Evolutionary conservation across 2,329 filamentous ascomycete genomes (phyloP), one percentile per base, ranked within the genome.

Genomic region (Neocucurbitaria cava): DNA sequence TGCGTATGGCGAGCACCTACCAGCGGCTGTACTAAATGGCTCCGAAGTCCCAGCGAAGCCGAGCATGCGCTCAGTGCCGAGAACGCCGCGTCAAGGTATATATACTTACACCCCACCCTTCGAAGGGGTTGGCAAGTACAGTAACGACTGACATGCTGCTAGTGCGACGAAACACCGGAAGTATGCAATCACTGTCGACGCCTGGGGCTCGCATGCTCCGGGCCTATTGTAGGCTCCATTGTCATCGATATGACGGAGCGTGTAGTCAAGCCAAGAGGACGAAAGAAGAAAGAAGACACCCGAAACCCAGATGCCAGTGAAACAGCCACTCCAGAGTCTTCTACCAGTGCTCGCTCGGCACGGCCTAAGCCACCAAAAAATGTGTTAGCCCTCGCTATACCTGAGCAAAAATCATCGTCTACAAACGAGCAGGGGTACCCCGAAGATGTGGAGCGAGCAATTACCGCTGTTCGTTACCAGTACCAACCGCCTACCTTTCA

Each of bases 221-320:
- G 71, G 11, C 68, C 70, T 1, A 40, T 71, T 3, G 62, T 71
- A 21, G 70, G 69, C 46, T 71, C 69, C 17, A 66, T 73, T 28
- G 70, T 74, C 45, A 74, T 74, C 48, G 70, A 73, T 28, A 73
- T 73, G 70, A 73, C 70, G 0, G 66, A 72, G 21, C 67, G 65
- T 40, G 61, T 71, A 1, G 53, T 59, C 10, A 72, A 67, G 48
- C 69, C 69, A 10, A 62, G 63, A 45, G 55, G 48, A 20, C 58
- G 65, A 8, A 70, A 11, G 9, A 31, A 68, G 57, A 65, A 57
- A 49, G 39, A 54, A 28, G 46, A 52, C 1, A 18, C 46, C 24
- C 54, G 54, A 30, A 33, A 51, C 13, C 23, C 51, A 5, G 36
- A 44, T 17, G 11, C 35, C 5, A 9, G 15, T 18, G n/a, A 38